Percentiles rank a stretch among this genome's conserved stretches.
Evolutionary conservation across 306 rosid genomes (phyloP).

Genomic region (Dalbergia cochinchinensis): DNA sequence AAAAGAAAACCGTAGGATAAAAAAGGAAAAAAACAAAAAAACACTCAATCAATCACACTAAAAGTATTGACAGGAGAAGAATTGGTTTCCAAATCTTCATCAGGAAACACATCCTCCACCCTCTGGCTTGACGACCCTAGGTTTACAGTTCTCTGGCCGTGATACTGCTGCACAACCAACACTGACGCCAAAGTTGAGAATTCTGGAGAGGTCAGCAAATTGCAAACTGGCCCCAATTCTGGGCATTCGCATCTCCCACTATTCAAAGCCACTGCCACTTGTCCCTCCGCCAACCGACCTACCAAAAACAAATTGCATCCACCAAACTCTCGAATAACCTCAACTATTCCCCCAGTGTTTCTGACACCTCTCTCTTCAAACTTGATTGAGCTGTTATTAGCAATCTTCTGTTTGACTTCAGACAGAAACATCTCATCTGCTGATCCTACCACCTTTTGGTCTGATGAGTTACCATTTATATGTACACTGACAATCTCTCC

Average conservation of each 20-base stretch:
- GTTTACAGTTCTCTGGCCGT: neutral
- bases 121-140: constrained; percentile 9
- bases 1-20: too few relatives aligned
- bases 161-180: constrained; percentile 67
- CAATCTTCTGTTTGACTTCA: constrained; percentile 49
- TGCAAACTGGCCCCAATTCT: constrained; percentile 69
- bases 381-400: constrained; percentile 41
- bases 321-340: constrained; percentile 40
- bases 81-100: constrained; percentile 21
- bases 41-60: too few relatives aligned
- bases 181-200: constrained; percentile 60
- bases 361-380: constrained; percentile 54
- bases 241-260: constrained; percentile 53
- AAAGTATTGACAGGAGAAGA: neutral
- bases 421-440: constrained; percentile 40
- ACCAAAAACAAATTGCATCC: constrained; percentile 62
- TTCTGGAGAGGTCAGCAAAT: constrained; percentile 55
- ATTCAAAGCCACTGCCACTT: constrained; percentile 47
- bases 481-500: constrained; percentile 46
- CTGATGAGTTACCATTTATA: constrained; percentile 1
- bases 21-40: too few relatives aligned
- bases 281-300: constrained; percentile 60
- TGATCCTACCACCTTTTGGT: neutral
- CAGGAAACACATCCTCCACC: constrained; percentile 22
- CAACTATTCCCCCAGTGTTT: constrained; percentile 45